Percentiles rank a stretch among this genome's conserved stretches.
These are phyloP conservation scores for Dicorynia guianensis DNA, from an alignment of 306 rosid genomes.

Conservation along the genomic window DNA sequence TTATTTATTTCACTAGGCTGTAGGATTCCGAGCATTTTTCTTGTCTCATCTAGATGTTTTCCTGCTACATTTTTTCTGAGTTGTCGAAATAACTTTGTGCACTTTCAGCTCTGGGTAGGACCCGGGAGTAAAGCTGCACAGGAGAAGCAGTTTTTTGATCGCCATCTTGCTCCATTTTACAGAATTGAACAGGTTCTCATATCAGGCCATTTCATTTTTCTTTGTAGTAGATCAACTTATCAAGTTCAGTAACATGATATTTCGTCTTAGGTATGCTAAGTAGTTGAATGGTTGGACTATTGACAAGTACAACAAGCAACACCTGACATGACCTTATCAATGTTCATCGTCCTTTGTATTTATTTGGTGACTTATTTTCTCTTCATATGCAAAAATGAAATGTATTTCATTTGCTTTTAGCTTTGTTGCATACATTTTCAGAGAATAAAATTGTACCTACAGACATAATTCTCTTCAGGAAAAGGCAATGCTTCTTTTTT, in stretches of 20 bases:
- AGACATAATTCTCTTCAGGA: slow-evolving; percentile 14
- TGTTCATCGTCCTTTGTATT: slow-evolving; percentile 25
- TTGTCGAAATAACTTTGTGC: slow-evolving; percentile 40
- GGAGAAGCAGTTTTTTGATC: slow-evolving; percentile 90
- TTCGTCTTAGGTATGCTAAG: not conserved
- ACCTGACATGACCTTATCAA: slow-evolving; percentile 11
- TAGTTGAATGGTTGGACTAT: not conserved
- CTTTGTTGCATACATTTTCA: slow-evolving; percentile 20
- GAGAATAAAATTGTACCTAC: slow-evolving; percentile 27
- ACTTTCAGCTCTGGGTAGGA: slow-evolving; percentile 95
- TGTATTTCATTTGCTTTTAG: slow-evolving; percentile 24
- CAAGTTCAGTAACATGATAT: slow-evolving; percentile 21
- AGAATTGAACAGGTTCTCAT: slow-evolving; percentile 93
- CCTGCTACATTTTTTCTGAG: slow-evolving; percentile 18
- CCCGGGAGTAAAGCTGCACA: slow-evolving; percentile 97
- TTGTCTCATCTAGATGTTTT: slow-evolving; percentile 20
- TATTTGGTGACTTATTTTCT: slow-evolving; percentile 29
- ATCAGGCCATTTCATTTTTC: not conserved
- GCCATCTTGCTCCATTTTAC: slow-evolving; percentile 94
- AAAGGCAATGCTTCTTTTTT: not conserved
- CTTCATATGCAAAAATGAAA: slow-evolving; percentile 7
- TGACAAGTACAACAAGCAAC: slow-evolving; percentile 20
- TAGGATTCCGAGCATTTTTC: slow-evolving; percentile 20
- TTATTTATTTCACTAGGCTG: slow-evolving; percentile 21
- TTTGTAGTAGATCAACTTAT: slow-evolving; percentile 22